Percentiles rank a stretch among this genome's conserved stretches.
These are phyloP conservation scores for Ramalina peruviana DNA, from an alignment of 495 filamentous ascomycete genomes.

Conservation along the genomic window DNA sequence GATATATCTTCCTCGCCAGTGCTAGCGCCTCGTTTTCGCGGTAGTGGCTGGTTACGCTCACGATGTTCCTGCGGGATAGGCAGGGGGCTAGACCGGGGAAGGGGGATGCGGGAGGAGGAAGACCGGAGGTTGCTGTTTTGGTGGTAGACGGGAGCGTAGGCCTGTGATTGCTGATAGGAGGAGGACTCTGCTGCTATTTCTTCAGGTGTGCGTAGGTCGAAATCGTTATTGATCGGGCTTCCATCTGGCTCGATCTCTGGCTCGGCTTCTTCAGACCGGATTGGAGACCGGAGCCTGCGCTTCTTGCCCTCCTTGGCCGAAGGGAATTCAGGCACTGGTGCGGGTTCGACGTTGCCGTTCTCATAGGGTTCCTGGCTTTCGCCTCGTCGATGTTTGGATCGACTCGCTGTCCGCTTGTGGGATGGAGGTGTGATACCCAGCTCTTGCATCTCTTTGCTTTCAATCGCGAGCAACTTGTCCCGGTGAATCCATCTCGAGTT, in stretches of 20 bases:
- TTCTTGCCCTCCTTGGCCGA: constrained; percentile 8
- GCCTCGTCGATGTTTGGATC: constrained; percentile 45
- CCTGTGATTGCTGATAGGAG: constrained; percentile 22
- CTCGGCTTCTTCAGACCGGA: constrained; percentile 27
- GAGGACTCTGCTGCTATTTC: constrained; percentile 57
- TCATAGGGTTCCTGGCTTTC: constrained; percentile 37
- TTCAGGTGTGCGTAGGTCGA: constrained; percentile 67
- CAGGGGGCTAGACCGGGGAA: constrained; percentile 60
- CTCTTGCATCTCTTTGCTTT: constrained; percentile 82
- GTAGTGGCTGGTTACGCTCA: constrained; percentile 55
- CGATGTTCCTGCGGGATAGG: constrained; percentile 57
- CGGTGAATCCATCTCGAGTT: constrained; percentile 86
- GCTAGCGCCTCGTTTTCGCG: constrained; percentile 43
- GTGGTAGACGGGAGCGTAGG: constrained; percentile 24
- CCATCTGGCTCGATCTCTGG: constrained; percentile 19
- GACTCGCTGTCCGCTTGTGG: constrained; percentile 30
- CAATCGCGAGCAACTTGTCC: constrained; percentile 87
- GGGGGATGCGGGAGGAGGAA: constrained; percentile 65
- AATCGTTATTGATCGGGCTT: constrained; percentile 25
- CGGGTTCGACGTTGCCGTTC: constrained; percentile 18
- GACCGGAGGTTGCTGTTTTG: constrained; percentile 29
- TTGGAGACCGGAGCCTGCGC: constrained; percentile 31
- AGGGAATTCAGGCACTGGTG: neutral
- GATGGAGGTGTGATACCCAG: constrained; percentile 62
- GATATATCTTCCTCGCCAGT: constrained; percentile 42